Percentiles rank a stretch among this genome's conserved stretches.
Conservation (phyloP, 257 asterid genomes). For the Solanum sparsipilum region DNA sequence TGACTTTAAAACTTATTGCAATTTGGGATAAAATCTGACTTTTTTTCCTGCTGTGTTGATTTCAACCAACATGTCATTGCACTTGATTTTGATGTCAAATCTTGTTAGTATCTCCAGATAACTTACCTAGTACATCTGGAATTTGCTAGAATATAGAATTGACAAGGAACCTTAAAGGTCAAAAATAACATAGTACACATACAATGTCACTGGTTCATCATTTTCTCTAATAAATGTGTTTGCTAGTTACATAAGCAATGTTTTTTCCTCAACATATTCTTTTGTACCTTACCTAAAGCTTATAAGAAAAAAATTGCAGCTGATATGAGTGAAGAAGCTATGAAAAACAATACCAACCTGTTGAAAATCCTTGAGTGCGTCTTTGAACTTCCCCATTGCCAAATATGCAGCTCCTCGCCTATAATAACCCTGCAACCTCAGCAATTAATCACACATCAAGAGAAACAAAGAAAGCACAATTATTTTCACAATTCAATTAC, state of each 20-base stretch:
- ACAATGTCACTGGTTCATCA: background rate
- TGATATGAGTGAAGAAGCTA: background rate
- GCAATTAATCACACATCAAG: background rate
- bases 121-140: background rate
- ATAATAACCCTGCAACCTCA: conserved; percentile 65
- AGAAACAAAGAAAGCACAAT: background rate
- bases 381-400: conserved; percentile 96
- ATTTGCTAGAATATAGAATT: background rate
- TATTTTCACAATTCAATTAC: conserved; percentile 1
- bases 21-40: background rate
- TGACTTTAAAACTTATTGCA: background rate
- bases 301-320: background rate
- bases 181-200: background rate
- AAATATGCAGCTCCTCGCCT: conserved; percentile 93
- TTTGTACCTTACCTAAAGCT: background rate
- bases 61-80: background rate
- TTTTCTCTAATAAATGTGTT: background rate
- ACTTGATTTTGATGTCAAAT: background rate
- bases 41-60: background rate
- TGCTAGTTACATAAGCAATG: background rate
- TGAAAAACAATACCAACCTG: conserved; percentile 26
- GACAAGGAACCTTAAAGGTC: background rate
- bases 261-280: background rate
- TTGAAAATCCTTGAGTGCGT: conserved; percentile 89
- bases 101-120: background rate